Evolutionary conservation across 192 early-diverging fungal species (phyloP).

Genomic region (Coemansia umbellata): DNA sequence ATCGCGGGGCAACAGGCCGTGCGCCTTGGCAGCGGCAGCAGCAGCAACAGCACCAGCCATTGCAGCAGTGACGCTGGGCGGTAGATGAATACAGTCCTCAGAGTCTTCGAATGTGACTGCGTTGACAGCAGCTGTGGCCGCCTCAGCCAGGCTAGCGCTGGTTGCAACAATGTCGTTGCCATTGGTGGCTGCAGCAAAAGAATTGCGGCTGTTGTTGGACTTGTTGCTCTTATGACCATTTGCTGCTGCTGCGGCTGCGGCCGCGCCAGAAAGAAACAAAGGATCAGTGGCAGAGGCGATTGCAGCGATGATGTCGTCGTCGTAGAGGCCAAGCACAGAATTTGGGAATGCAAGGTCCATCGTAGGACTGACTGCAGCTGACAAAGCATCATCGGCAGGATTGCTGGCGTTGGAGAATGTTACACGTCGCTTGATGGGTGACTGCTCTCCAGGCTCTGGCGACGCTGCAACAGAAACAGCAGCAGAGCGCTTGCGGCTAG

Average conservation of each 20-base stretch:
- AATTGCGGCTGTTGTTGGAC: not conserved
- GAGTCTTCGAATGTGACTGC: conserved; percentile 38
- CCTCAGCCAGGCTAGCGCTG: conserved; percentile 28
- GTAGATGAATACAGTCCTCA: conserved; percentile 45
- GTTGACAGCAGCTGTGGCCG: conserved; percentile 30
- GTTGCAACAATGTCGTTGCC: conserved; percentile 2
- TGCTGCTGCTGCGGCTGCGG: conserved; percentile 21
- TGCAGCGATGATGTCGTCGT: conserved; percentile 53
- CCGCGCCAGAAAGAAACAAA: conserved; percentile 42
- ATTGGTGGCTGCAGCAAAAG: not conserved
- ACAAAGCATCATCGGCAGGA: not conserved
- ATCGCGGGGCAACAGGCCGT: conserved; percentile 47
- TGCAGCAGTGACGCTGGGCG: conserved; percentile 51
- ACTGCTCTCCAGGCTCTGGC: conserved; percentile 7
- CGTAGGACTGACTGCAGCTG: not conserved
- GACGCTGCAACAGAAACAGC: conserved; percentile 4
- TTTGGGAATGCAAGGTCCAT: conserved; percentile 29
- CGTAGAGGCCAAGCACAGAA: conserved; percentile 45
- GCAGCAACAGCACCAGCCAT: conserved; percentile 50
- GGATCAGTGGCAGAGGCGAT: conserved; percentile 50
- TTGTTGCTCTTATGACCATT: conserved; percentile 3
- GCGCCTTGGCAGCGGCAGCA: conserved; percentile 42
- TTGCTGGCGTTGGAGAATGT: conserved; percentile 9
- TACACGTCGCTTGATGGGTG: conserved; percentile 30
- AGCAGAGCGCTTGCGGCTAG: conserved; percentile 48